Conservation (phyloP, 2,329 filamentous ascomycete genomes). For the Dactylellina cionopaga region DNA sequence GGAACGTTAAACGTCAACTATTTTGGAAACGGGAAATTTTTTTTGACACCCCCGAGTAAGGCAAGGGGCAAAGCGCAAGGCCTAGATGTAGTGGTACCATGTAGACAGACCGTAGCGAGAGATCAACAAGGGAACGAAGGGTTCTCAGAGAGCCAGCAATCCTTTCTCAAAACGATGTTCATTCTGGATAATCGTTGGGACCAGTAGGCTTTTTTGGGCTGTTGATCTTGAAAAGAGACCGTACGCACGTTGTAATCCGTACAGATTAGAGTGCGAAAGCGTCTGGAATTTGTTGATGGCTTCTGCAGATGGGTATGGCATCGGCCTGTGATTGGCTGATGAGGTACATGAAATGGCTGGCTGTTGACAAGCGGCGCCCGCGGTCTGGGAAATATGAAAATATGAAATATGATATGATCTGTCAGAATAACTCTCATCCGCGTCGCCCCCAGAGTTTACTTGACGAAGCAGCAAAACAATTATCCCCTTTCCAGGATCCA, state of each 20-base stretch:
- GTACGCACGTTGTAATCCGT: constrained; percentile 4
- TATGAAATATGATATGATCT: constrained; percentile 21
- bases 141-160: background rate
- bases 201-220: background rate
- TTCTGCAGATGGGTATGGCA: constrained; percentile 19
- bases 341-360: constrained; percentile 13
- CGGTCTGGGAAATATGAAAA: background rate
- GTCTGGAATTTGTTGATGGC: constrained; percentile 27
- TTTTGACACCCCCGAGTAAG: constrained; percentile 16
- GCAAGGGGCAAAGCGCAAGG: constrained; percentile 21
- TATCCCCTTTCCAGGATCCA: constrained; percentile 31
- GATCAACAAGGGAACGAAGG: constrained; percentile 1
- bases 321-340: constrained; percentile 27
- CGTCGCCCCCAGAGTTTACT: too few species aligned
- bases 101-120: constrained; percentile 26
- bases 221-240: constrained; percentile 6
- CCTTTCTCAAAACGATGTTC: background rate
- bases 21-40: constrained; percentile 29
- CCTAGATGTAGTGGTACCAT: constrained; percentile 1
- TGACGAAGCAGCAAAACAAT: constrained; percentile 13
- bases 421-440: constrained; percentile 22
- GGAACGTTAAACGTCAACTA: constrained; percentile 49
- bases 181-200: background rate
- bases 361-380: background rate
- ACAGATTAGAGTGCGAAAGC: constrained; percentile 4